Evolutionary conservation across 2,329 filamentous ascomycete species (phyloP).

Genomic region (Aschersonia sp.): DNA sequence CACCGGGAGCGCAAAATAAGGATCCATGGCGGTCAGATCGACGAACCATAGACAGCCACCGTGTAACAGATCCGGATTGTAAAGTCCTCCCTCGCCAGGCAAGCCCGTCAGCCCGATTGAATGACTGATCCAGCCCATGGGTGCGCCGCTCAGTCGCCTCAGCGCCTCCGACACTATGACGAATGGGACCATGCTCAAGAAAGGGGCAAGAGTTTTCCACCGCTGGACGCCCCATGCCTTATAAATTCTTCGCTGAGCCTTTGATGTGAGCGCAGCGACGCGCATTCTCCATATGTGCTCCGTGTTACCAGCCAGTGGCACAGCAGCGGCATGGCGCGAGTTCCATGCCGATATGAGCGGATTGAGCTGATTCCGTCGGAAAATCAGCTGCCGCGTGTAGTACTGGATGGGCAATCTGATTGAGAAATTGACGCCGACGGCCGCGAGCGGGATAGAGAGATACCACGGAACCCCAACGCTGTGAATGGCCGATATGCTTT

Average conservation of each 20-base stretch:
- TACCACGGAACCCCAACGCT: conserved; percentile 35
- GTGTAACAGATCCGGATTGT: conserved; percentile 25
- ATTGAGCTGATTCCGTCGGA: conserved; percentile 13
- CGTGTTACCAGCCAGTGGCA: not conserved
- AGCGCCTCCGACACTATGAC: conserved; percentile 34
- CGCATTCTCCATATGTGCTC: conserved; percentile 9
- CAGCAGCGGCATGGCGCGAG: conserved; percentile 9
- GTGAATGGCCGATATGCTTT: conserved; percentile 29
- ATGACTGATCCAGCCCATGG: conserved; percentile 14
- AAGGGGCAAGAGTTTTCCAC: conserved; percentile 27
- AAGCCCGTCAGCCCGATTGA: conserved; percentile 13
- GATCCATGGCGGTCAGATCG: conserved; percentile 36
- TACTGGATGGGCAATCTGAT: conserved; percentile 31
- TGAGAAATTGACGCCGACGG: conserved; percentile 27
- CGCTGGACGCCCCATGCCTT: conserved; percentile 26
- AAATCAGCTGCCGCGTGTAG: conserved; percentile 20
- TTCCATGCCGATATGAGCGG: conserved; percentile 19
- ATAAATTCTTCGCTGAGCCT: conserved; percentile 18
- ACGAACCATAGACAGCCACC: conserved; percentile 42
- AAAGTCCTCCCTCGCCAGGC: conserved; percentile 10
- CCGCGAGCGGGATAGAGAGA: conserved; percentile 36
- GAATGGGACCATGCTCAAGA: conserved; percentile 32
- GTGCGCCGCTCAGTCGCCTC: conserved; percentile 26
- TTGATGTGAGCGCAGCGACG: conserved; percentile 11
- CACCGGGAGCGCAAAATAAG: conserved; percentile 31